Conservation (phyloP, 2,329 filamentous ascomycete species). For the Epichloe aotearoae region DNA sequence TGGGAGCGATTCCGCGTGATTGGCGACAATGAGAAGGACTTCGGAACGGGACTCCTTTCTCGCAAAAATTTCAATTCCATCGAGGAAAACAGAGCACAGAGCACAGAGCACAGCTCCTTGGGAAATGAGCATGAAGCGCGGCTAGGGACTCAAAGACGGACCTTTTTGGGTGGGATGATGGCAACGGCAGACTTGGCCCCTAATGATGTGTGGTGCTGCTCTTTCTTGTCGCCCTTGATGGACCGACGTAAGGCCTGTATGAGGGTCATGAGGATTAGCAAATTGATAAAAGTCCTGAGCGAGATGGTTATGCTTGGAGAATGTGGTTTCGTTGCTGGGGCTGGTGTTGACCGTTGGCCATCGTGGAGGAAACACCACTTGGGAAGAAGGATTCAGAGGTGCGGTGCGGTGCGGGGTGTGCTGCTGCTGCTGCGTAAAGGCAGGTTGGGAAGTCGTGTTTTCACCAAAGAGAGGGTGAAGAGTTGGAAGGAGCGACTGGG, state of each 20-base stretch:
- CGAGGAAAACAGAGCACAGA: too few species aligned
- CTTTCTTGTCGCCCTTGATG: conserved; percentile 79
- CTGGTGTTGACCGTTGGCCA: conserved; percentile 1
- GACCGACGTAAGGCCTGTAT: conserved; percentile 69
- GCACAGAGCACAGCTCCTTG: too few species aligned
- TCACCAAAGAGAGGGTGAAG: conserved; percentile 2
- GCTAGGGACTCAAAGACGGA: conserved; percentile 27
- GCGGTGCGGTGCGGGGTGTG: not conserved
- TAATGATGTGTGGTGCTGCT: conserved; percentile 56
- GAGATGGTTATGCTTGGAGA: not conserved
- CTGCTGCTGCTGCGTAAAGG: not conserved
- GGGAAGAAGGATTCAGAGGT: not conserved
- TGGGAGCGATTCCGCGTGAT: too few species aligned
- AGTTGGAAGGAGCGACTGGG: conserved; percentile 7
- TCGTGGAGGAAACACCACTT: not conserved
- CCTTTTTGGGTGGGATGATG: conserved; percentile 88
- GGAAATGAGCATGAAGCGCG: too few species aligned
- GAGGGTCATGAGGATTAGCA: conserved; percentile 31
- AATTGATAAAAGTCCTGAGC: not conserved
- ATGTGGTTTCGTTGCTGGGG: not conserved
- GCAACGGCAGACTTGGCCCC: conserved; percentile 76
- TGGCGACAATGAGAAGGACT: too few species aligned
- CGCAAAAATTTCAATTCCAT: too few species aligned
- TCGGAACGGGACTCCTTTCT: too few species aligned
- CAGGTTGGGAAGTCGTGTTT: not conserved